A percentile compares a stretch with the other conserved stretches of the same genome.
Evolutionary conservation across 164 flowering plant species (phyloP).

Genomic region (Santalum album): DNA sequence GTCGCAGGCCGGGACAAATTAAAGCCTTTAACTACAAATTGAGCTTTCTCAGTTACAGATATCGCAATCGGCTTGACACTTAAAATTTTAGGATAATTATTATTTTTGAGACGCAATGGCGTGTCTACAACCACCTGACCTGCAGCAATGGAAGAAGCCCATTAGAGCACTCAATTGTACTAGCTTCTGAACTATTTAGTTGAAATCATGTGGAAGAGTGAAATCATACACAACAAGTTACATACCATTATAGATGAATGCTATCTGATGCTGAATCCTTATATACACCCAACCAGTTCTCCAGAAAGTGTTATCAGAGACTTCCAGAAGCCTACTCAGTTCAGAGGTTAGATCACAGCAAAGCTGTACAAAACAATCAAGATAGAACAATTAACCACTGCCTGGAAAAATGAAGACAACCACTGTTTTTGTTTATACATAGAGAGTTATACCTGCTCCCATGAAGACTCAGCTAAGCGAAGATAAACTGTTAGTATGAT

Average conservation of each 20-base stretch:
- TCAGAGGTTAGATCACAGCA: conserved; percentile 34
- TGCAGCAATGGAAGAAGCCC: conserved; percentile 17
- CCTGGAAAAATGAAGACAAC: not conserved
- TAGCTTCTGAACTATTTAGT: not conserved
- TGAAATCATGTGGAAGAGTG: not conserved
- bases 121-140: conserved; percentile 48
- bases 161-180: not conserved
- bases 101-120: conserved; percentile 27
- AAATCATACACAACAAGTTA: not conserved
- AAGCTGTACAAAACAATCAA: conserved; percentile 20
- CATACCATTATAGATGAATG: conserved; percentile 44
- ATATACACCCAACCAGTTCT: conserved; percentile 47
- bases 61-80: conserved; percentile 51
- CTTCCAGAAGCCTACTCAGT: conserved; percentile 40
- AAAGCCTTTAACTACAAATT: conserved; percentile 38
- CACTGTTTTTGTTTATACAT: not conserved
- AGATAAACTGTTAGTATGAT: conserved; percentile 51
- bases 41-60: conserved; percentile 28
- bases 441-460: conserved; percentile 46
- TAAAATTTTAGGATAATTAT: conserved; percentile 23
- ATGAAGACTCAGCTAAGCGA: conserved; percentile 33
- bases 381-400: not conserved
- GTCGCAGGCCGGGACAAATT: conserved; percentile 31
- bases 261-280: conserved; percentile 45
- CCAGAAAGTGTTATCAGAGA: conserved; percentile 45